phyloP scores from a whole-genome alignment of 441 rosid genomes.

The Corymbia citriodora region DNA sequence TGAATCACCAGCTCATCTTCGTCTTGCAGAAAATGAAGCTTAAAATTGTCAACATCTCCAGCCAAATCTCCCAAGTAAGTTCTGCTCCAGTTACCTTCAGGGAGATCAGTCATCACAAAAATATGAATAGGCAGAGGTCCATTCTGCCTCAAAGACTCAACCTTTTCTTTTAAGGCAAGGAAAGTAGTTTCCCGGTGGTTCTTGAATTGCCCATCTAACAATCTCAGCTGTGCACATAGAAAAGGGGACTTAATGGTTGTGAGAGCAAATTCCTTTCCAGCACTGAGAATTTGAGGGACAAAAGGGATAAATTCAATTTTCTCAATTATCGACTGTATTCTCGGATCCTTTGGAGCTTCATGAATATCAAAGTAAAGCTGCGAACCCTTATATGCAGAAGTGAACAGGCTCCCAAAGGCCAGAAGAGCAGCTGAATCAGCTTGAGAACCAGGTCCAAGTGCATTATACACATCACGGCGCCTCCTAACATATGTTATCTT shows the following conservation, averaged over 20 bases:
- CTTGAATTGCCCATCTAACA: constrained; percentile 95
- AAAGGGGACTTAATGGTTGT: constrained; percentile 59
- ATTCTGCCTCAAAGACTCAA: constrained; percentile 45
- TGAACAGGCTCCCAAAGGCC: constrained; percentile 87
- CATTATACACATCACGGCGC: constrained; percentile 53
- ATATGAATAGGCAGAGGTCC: constrained; percentile 39
- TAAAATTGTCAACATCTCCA: constrained; percentile 26
- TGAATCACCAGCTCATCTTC: constrained; percentile 31
- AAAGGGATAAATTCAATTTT: constrained; percentile 66
- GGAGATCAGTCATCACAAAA: constrained; percentile 92
- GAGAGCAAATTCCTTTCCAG: constrained; percentile 54
- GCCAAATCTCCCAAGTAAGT: constrained; percentile 63
- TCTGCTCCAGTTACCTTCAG: constrained; percentile 73
- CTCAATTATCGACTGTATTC: constrained; percentile 51
- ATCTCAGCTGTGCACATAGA: constrained; percentile 83
- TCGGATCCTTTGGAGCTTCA: constrained; percentile 28
- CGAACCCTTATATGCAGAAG: constrained; percentile 75
- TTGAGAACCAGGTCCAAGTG: constrained; percentile 63
- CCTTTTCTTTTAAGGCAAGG: constrained; percentile 45
- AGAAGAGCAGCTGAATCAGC: constrained; percentile 56
- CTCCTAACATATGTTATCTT: constrained; percentile 56
- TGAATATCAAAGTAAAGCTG: constrained; percentile 57
- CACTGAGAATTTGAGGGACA: constrained; percentile 57
- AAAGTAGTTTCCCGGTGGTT: constrained; percentile 77
- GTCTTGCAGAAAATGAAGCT: constrained; percentile 39